These are phyloP conservation scores for Fusarium coicis DNA, from an alignment of 2,329 filamentous ascomycete species.

Conservation along the genomic window DNA sequence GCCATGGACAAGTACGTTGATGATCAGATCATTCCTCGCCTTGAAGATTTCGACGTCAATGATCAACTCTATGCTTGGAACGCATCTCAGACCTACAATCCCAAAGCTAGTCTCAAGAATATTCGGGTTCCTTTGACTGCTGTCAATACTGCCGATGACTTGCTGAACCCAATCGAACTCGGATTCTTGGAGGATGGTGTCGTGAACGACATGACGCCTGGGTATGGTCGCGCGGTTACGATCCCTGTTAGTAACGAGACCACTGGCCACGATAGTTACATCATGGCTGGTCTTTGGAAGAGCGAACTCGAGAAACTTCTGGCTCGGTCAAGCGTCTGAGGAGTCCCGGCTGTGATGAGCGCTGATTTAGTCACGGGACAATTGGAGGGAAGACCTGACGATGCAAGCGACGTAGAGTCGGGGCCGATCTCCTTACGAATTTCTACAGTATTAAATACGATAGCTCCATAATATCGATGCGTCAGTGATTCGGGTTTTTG, in stretches of 20 bases:
- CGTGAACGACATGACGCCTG: constrained; percentile 3
- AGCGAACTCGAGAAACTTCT: constrained; percentile 9
- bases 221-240: neutral
- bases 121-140: constrained; percentile 24
- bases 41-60: constrained; percentile 13
- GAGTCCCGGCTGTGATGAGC: rapidly evolving
- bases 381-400: neutral
- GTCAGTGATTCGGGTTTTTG: constrained; percentile 16
- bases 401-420: rapidly evolving
- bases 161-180: constrained; percentile 18
- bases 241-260: constrained; percentile 17
- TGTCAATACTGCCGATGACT: constrained; percentile 26
- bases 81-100: constrained; percentile 5
- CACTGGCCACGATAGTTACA: constrained; percentile 21
- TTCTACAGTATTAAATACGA: rapidly evolving
- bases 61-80: constrained; percentile 29
- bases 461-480: constrained; percentile 12
- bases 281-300: constrained; percentile 25
- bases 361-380: neutral
- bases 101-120: neutral
- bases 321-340: neutral
- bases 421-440: rapidly evolving
- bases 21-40: neutral
- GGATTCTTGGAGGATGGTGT: constrained; percentile 8
- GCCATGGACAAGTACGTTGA: constrained; percentile 11